phyloP scores from a whole-genome alignment of 208 protist genomes.

The Endotrypanum monterogeii region DNA sequence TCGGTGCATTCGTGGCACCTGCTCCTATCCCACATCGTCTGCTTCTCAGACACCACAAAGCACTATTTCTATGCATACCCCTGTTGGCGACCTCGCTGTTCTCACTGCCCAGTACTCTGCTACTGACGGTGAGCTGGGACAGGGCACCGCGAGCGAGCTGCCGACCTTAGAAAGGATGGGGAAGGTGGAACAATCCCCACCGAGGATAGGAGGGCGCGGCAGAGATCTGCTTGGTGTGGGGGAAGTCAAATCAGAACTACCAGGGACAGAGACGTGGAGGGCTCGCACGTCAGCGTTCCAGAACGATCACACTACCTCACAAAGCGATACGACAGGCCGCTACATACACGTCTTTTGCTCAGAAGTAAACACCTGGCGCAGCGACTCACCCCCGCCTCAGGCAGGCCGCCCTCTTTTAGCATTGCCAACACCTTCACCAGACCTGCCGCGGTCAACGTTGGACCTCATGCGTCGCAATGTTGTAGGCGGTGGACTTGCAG shows the following conservation, averaged over 20 bases:
- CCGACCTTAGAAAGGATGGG: neutral
- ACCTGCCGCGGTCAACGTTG: neutral
- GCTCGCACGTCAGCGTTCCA: conserved; percentile 2
- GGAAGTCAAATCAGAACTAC: neutral
- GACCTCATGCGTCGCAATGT: conserved; percentile 45
- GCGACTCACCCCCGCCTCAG: neutral
- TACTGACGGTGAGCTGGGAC: neutral
- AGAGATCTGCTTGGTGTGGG: neutral
- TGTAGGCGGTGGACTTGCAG: conserved; percentile 58
- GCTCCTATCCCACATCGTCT: neutral
- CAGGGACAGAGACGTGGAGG: conserved; percentile 13
- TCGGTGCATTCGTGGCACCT: neutral
- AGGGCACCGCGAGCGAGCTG: conserved; percentile 1
- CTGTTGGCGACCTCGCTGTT: conserved; percentile 4
- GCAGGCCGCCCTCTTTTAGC: neutral
- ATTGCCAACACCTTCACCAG: neutral
- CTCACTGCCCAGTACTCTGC: neutral
- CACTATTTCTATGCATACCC: conserved; percentile 4
- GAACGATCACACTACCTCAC: too few species aligned
- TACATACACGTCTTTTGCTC: conserved; percentile 6
- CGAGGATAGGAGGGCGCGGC: neutral
- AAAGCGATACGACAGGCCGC: neutral
- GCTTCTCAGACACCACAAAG: neutral
- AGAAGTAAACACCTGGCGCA: neutral
- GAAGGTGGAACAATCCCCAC: neutral